Base-by-base conservation (phyloP, 2,329 filamentous ascomycete genomes). In the Pseudogymnoascus sp. region DNA sequence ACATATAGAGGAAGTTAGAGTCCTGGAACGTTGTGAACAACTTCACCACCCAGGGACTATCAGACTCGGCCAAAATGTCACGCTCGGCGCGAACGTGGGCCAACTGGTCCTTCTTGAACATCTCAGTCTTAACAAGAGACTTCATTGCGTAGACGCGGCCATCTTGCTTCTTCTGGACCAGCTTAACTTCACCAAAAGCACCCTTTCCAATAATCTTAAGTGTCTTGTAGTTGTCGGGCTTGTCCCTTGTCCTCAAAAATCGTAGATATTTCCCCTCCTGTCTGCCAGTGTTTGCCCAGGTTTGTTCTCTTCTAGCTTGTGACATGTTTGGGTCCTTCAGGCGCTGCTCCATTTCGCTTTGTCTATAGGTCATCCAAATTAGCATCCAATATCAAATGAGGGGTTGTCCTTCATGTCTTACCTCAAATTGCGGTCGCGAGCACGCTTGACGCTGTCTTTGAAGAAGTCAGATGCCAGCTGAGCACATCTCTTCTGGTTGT, bases 131-230 rank as follows among this genome's bases (percentile, higher is more conserved):
- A 77, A 99, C 91, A 69, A 99, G 82, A 54, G 93, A 97, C 81
- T 99, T 99, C 81, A 99, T 89, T 66, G 95, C 95, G 72, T 97
- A 99, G 68, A 99, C 93, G 78, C 96, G 96, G 77, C 91, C 91
- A 72, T 97, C 95, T 62, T 90, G 87, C 82, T 93, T 96, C 79
- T 96, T 91, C 79, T 96, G 93, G 64, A 99, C 95, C 66, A 99
- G 83, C 79, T 96, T 96, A 71, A 99, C 95, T 77, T 99, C 95
- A 75, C 95, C 95, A 73, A 99, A 99, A 12, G 95, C 95, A 77
- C 95, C 95, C 82, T 99, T 99, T 73, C 95, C 95, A 71, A 99
- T 99, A 70, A 97, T 93, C 82, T 97, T 97, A 77, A 97, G 83
- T 1, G 93, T 97, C 68, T 87, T 86, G 81, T 97, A 99, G 79